phyloP scores from a whole-genome alignment of 148 eudicot genomes.

The Chenopodium formosanum region DNA sequence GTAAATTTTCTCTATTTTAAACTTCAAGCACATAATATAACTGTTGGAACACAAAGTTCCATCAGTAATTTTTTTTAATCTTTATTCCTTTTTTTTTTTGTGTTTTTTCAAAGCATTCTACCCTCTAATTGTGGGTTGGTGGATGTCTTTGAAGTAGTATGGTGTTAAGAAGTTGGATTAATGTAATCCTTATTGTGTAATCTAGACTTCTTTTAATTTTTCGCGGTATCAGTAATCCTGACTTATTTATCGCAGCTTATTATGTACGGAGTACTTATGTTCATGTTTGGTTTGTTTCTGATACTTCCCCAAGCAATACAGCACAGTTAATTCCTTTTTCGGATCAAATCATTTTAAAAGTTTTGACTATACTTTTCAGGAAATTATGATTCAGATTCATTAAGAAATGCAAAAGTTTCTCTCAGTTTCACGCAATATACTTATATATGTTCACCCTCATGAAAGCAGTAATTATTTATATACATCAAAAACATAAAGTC shows the following conservation, averaged over 20 bases:
- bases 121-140: conserved; percentile 27
- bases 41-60: conserved; percentile 12
- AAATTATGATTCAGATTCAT: background rate
- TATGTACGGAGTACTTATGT: background rate
- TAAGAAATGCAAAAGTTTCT: background rate
- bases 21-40: conserved; percentile 5
- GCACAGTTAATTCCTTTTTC: background rate
- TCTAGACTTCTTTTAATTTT: background rate
- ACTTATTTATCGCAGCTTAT: background rate
- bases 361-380: conserved; percentile 3
- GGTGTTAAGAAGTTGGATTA: conserved; percentile 5
- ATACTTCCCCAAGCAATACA: background rate
- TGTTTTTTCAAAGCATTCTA: background rate
- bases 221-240: conserved; percentile 1
- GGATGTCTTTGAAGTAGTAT: conserved; percentile 11
- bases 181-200: conserved; percentile 15
- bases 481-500: background rate
- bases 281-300: conserved; percentile 2
- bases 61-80: conserved; percentile 1
- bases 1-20: conserved; percentile 23
- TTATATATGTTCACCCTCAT: background rate
- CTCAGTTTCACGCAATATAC: background rate
- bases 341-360: background rate
- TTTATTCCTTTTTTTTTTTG: background rate
- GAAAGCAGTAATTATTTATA: background rate